These are phyloP conservation scores for Curvularia lunata DNA, from an alignment of 2,329 filamentous ascomycete species.

Conservation along the genomic window DNA sequence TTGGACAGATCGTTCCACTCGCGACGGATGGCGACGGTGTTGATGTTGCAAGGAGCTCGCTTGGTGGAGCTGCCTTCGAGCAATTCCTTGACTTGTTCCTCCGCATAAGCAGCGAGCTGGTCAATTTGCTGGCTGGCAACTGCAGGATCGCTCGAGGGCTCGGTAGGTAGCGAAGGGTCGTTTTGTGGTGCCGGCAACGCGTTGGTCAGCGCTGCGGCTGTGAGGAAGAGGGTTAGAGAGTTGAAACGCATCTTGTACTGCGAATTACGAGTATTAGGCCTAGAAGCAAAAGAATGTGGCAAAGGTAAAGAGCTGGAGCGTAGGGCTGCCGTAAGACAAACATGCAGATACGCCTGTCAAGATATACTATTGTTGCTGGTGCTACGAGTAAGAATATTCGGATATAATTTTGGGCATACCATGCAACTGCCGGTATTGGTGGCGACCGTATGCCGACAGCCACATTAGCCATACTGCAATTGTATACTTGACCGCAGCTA, in stretches of 20 bases:
- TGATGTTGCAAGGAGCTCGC: constrained; percentile 32
- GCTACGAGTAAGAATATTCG: not conserved
- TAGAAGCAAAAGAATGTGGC: not conserved
- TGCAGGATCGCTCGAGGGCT: constrained; percentile 29
- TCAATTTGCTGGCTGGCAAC: constrained; percentile 34
- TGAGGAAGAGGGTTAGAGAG: constrained; percentile 30
- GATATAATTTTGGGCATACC: not conserved
- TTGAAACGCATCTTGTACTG: constrained; percentile 35
- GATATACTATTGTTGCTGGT: constrained; percentile 1
- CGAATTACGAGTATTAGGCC: not conserved
- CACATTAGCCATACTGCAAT: constrained; percentile 5
- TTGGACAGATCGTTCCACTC: constrained; percentile 38
- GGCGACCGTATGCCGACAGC: constrained; percentile 5
- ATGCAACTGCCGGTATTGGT: constrained; percentile 11
- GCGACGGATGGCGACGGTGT: constrained; percentile 35
- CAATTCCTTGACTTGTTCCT: constrained; percentile 24
- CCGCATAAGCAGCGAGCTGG: constrained; percentile 30
- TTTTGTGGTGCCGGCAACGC: constrained; percentile 35
- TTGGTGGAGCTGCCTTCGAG: constrained; percentile 27
- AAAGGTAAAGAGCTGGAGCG: not conserved
- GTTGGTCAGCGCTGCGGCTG: constrained; percentile 31
- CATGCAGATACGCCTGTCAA: not conserved
- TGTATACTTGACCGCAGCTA: constrained; percentile 7
- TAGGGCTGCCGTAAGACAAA: not conserved
- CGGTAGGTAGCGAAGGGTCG: constrained; percentile 24